Evolutionary conservation across 129 eudicot genomes (phyloP), one percentile per base, ranked within the genome.

Genomic region (Lactuca sativa): DNA sequence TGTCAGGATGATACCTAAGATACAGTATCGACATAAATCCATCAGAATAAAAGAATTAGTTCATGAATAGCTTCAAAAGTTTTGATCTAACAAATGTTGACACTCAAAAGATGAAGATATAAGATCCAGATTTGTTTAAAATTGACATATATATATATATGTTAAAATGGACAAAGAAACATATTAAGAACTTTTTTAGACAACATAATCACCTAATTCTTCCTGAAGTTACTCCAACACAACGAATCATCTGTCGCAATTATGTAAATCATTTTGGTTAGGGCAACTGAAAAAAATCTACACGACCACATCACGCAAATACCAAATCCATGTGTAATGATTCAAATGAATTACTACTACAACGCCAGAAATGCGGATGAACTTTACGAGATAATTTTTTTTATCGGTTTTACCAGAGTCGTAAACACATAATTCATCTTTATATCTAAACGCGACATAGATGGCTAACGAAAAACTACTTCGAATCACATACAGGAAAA

Each of bases 1-100:
- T 89, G 83, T 89, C 96, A 7, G 96, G 98, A 81, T 92, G 95
- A 77, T 84, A 86, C 84, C 95, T 90, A 57, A 13, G 69, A 48
- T 15, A 69, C 48, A 58, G 49, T 18, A 67, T 41, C 59, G 72
- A 60, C 62, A 70, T 18, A 69, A 67, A 44, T 12, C 33, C 37
- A 68, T 76, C 75, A 62, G 69, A 57, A 69, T 51, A 37, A 16
- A 52, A 59, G 17, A 52, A 52, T 16, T 17, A 59, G 17, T 32
- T 30, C 33, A 47, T 64, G 32, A 37, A 48, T 51, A 73, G 47
- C 36, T 68, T 68, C 33, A n/a, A 34, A 10, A 67, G 10, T 15
- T 8, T 2, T 4, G 4, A 53, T 16, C 2, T 18, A 18, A 6
- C 7, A 51, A 47, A 15, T 34, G 36, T 34, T 11, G 4, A 3